These are phyloP conservation scores for Mycena filopes DNA, from an alignment of 768 basidiomycete genomes.

Conservation along the genomic window DNA sequence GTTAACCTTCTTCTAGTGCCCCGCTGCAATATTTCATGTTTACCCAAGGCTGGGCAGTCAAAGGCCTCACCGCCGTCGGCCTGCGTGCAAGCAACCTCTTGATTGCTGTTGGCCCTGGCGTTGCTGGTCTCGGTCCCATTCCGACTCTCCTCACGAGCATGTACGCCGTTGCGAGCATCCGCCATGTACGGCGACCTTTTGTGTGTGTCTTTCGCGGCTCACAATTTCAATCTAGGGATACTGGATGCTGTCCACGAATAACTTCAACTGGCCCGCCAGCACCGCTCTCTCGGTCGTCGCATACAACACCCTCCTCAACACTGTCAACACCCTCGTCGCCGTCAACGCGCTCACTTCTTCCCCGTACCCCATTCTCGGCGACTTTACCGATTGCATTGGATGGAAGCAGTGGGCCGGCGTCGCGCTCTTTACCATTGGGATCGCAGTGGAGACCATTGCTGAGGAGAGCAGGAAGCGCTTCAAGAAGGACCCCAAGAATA, in stretches of 20 bases:
- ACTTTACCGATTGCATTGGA: conserved; percentile 30
- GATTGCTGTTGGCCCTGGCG: conserved; percentile 24
- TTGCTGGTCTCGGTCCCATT: conserved; percentile 24
- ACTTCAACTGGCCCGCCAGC: conserved; percentile 11
- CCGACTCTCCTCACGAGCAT: conserved; percentile 30
- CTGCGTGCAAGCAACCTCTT: conserved; percentile 28
- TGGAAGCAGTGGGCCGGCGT: conserved; percentile 34
- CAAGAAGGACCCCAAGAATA: conserved; percentile 38
- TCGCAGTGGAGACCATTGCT: conserved; percentile 32
- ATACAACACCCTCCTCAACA: conserved; percentile 31
- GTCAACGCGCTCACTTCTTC: conserved; percentile 29
- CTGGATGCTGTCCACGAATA: conserved; percentile 23
- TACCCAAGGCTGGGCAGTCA: conserved; percentile 31
- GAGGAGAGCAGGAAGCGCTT: conserved; percentile 38
- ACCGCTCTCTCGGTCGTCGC: conserved; percentile 20
- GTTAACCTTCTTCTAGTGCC: conserved; percentile 15
- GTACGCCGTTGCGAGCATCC: conserved; percentile 28
- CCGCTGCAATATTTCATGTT: conserved; percentile 32
- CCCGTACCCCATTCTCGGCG: conserved; percentile 11
- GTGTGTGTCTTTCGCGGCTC: no score
- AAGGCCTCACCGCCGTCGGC: conserved; percentile 28
- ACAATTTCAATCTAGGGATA: conserved; percentile 4
- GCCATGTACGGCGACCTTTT: conserved; percentile 25
- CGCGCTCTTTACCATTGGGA: conserved; percentile 31
- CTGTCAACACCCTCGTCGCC: conserved; percentile 37